Conservation (phyloP, 208 protist genomes). For the Trypanosoma melophagium region DNA sequence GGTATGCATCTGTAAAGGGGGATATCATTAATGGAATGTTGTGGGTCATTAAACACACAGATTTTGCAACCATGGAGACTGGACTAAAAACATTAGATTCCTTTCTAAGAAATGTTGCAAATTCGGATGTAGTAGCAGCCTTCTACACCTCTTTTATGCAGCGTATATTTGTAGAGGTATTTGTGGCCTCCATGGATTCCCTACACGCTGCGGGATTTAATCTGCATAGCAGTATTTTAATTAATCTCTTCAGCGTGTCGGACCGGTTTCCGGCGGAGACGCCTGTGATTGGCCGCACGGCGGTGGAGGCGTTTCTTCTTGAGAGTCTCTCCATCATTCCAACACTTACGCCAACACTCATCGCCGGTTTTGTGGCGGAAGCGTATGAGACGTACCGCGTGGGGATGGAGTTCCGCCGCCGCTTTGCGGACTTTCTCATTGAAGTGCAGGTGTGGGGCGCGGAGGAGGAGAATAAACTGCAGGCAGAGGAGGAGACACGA, state of each 20-base stretch:
- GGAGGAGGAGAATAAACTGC: slow-evolving; percentile 81
- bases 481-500: slow-evolving; percentile 61
- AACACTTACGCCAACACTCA: slow-evolving; percentile 52
- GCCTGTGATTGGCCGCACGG: slow-evolving; percentile 55
- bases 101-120: slow-evolving; percentile 85
- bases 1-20: slow-evolving; percentile 59
- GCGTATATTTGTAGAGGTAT: slow-evolving; percentile 78
- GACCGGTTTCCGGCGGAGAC: slow-evolving; percentile 48
- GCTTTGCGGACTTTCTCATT: slow-evolving; percentile 83
- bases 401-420: slow-evolving; percentile 41
- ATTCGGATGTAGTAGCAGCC: slow-evolving; percentile 50
- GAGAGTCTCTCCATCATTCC: slow-evolving; percentile 63
- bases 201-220: slow-evolving; percentile 81
- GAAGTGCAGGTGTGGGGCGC: slow-evolving; percentile 86
- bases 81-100: slow-evolving; percentile 92
- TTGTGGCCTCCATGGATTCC: slow-evolving; percentile 80
- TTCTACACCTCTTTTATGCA: slow-evolving; percentile 82
- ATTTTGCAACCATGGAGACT: slow-evolving; percentile 92
- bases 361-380: slow-evolving; percentile 50
- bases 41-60: slow-evolving; percentile 98
- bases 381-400: slow-evolving; percentile 51
- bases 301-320: slow-evolving; percentile 52
- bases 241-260: slow-evolving; percentile 70
- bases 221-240: slow-evolving; percentile 71
- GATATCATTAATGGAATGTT: slow-evolving; percentile 95